A percentile compares a stretch with the other conserved stretches of the same genome.
Evolutionary conservation across 805 yeast species (phyloP).

Genomic region (Wickerhamiella galacta): DNA sequence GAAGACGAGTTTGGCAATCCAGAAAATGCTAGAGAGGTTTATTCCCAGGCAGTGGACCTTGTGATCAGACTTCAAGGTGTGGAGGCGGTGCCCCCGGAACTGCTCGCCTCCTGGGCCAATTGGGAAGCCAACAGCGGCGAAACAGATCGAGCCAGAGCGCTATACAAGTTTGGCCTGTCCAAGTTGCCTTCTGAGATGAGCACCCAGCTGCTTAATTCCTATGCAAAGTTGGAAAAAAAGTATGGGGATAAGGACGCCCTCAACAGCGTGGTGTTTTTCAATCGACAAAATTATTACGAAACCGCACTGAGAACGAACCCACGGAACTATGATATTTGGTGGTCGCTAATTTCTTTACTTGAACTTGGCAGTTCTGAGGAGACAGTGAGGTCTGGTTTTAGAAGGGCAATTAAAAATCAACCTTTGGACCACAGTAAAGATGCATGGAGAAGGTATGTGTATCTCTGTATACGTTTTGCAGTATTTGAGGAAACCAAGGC

Average conservation of each 20-base stretch:
- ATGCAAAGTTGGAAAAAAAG: slow-evolving; percentile 46
- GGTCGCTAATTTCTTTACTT: slow-evolving; percentile 45
- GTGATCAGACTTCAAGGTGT: slow-evolving; percentile 18
- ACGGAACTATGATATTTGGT: slow-evolving; percentile 64
- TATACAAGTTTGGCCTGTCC: slow-evolving; percentile 36
- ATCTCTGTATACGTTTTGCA: slow-evolving; percentile 53
- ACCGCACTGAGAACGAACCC: slow-evolving; percentile 30
- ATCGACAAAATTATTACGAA: slow-evolving; percentile 42
- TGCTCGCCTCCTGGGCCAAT: slow-evolving; percentile 40
- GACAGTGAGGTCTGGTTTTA: slow-evolving; percentile 26
- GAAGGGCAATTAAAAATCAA: slow-evolving; percentile 26
- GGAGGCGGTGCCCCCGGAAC: slow-evolving; percentile 22
- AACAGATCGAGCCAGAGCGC: slow-evolving; percentile 42
- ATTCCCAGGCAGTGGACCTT: slow-evolving; percentile 47
- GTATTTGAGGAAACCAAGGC: slow-evolving; percentile 38
- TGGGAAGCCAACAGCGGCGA: slow-evolving; percentile 55
- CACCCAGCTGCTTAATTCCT: slow-evolving; percentile 26
- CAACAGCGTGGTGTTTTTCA: slow-evolving; percentile 34
- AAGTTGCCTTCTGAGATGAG: slow-evolving; percentile 26
- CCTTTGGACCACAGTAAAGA: slow-evolving; percentile 25
- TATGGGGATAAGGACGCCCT: slow-evolving; percentile 40
- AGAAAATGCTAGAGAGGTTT: slow-evolving; percentile 39
- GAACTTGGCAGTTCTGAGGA: slow-evolving; percentile 24
- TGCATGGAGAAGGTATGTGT: slow-evolving; percentile 55
- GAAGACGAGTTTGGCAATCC: slow-evolving; percentile 36